Conservation (phyloP, 2,329 filamentous ascomycete species). For the Ceratocystis lukuohia region DNA sequence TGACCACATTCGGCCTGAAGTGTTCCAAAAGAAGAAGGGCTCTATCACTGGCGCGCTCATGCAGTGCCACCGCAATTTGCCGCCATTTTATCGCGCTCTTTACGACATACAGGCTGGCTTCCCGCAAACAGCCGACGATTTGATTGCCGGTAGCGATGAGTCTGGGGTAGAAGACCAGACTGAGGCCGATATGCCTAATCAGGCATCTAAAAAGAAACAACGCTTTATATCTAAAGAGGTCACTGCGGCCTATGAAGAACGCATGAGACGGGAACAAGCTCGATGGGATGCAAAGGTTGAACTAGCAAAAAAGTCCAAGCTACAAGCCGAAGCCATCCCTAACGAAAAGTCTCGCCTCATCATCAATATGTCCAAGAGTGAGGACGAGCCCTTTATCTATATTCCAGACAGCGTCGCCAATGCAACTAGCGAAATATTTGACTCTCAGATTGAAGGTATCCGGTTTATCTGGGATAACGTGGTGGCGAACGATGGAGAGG, state of each 20-base stretch:
- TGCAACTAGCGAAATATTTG: constrained; percentile 44
- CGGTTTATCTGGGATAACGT: constrained; percentile 84
- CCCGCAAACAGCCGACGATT: constrained; percentile 15
- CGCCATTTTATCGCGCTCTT: constrained; percentile 1
- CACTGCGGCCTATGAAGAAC: constrained; percentile 40
- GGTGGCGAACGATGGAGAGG: constrained; percentile 38
- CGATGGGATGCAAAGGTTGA: constrained; percentile 41
- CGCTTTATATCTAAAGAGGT: constrained; percentile 35
- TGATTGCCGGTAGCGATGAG: background rate
- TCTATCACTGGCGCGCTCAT: constrained; percentile 4
- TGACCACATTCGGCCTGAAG: background rate
- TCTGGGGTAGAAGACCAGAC: background rate
- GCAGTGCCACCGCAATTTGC: background rate
- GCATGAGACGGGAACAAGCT: constrained; percentile 40
- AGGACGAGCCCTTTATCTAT: constrained; percentile 47
- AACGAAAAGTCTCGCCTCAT: constrained; percentile 38
- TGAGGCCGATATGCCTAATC: background rate
- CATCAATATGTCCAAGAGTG: constrained; percentile 52
- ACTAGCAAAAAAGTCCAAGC: constrained; percentile 22
- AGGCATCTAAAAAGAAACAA: constrained; percentile 22
- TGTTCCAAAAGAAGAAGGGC: background rate
- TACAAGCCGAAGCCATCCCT: constrained; percentile 34
- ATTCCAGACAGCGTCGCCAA: constrained; percentile 49
- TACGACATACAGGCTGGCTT: constrained; percentile 11
- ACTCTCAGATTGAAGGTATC: constrained; percentile 69